These are phyloP conservation scores for Eucalyptus sp. DNA, from an alignment of 345 rosid genomes.

Conservation along the genomic window DNA sequence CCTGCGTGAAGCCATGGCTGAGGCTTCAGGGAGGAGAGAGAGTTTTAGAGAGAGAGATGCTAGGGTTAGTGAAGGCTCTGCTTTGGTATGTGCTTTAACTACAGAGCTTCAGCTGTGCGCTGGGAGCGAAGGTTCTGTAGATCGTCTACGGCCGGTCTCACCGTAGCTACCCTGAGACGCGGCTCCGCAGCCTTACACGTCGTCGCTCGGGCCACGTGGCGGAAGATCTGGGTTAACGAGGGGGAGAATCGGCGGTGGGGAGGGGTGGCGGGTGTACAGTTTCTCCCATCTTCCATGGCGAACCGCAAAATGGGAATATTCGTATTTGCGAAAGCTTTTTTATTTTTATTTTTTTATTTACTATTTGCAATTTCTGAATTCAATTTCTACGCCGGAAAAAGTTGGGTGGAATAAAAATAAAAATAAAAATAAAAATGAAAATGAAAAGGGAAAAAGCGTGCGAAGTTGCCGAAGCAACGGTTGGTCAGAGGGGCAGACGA, in stretches of 20 bases:
- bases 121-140: neutral
- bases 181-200: neutral
- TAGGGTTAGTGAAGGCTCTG: neutral
- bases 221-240: neutral
- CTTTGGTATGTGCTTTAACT: neutral
- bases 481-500: neutral
- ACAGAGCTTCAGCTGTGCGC: neutral
- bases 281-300: neutral
- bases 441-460: neutral
- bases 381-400: neutral
- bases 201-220: neutral
- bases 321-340: neutral
- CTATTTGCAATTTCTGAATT: neutral
- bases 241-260: neutral
- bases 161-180: neutral
- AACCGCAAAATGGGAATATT: neutral
- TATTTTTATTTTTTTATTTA: neutral
- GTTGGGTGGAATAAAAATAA: neutral
- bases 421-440: neutral
- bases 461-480: neutral
- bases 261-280: neutral
- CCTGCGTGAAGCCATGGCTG: conserved; percentile 43
- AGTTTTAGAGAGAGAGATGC: neutral
- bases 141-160: neutral
- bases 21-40: neutral